These are phyloP conservation scores for Colletotrichum lindemuthianum DNA, from an alignment of 2,329 filamentous ascomycete species.

Conservation along the genomic window DNA sequence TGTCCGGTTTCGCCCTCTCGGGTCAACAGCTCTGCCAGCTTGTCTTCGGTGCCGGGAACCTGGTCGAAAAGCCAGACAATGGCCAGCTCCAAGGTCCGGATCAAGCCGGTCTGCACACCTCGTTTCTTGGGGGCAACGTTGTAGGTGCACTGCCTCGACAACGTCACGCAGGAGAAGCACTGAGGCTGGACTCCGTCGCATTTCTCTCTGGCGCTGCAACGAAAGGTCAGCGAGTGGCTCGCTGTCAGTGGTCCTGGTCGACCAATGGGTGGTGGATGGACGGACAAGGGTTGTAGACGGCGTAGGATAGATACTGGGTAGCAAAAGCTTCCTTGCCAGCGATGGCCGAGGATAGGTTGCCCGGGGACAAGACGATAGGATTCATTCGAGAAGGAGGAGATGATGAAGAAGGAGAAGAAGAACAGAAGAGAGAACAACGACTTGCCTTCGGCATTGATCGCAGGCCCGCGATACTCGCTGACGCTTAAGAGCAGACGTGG, in stretches of 20 bases:
- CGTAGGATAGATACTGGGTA: too few species aligned
- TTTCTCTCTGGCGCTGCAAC: constrained; percentile 68
- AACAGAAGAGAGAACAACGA: background rate
- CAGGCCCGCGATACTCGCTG: constrained; percentile 75
- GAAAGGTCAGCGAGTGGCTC: constrained; percentile 6
- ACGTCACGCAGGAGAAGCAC: constrained; percentile 73
- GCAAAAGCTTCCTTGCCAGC: too few species aligned
- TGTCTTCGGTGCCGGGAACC: constrained; percentile 67
- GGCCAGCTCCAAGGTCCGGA: constrained; percentile 76
- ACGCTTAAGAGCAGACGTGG: constrained; percentile 56
- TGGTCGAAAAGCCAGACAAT: constrained; percentile 74
- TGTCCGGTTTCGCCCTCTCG: constrained; percentile 52
- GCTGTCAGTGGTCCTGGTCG: background rate
- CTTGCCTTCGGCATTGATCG: constrained; percentile 68
- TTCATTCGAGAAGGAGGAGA: background rate
- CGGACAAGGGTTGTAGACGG: too few species aligned
- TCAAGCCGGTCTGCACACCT: constrained; percentile 83
- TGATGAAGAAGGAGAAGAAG: background rate
- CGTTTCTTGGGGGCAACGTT: constrained; percentile 79
- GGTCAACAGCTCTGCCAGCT: constrained; percentile 64
- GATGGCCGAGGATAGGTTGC: too few species aligned
- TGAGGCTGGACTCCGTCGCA: constrained; percentile 75
- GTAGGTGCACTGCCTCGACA: constrained; percentile 75
- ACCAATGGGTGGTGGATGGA: too few species aligned
- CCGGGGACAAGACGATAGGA: too few species aligned